These are phyloP conservation scores for Termitomyces titanicus DNA, from an alignment of 768 basidiomycete species.

Conservation along the genomic window DNA sequence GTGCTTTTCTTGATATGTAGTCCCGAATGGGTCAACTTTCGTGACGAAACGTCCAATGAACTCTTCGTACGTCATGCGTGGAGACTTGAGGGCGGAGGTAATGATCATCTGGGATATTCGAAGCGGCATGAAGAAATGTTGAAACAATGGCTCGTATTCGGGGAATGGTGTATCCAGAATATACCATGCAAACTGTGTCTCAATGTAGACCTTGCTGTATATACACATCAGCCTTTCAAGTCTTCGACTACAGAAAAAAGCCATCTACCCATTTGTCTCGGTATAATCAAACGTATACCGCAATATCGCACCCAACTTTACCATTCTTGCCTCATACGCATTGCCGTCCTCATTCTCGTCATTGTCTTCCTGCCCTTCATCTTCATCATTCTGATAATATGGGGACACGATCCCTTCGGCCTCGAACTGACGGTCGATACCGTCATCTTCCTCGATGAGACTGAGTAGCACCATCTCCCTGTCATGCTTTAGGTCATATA, in stretches of 20 bases:
- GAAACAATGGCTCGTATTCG: slow-evolving; percentile 39
- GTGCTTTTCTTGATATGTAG: slow-evolving; percentile 29
- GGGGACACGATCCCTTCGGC: slow-evolving; percentile 55
- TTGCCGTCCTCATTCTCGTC: slow-evolving; percentile 23
- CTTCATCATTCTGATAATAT: slow-evolving; percentile 51
- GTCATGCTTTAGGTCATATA: slow-evolving; percentile 52
- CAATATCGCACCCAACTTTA: slow-evolving; percentile 46
- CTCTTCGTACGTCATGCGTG: slow-evolving; percentile 22
- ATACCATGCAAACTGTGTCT: slow-evolving; percentile 65
- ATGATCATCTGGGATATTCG: slow-evolving; percentile 48
- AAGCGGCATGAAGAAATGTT: slow-evolving; percentile 48
- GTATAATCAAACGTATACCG: slow-evolving; percentile 50
- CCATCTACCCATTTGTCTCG: slow-evolving; percentile 46
- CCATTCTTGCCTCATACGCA: slow-evolving; percentile 22
- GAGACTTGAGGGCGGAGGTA: slow-evolving; percentile 28
- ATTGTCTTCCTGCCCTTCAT: slow-evolving; percentile 58
- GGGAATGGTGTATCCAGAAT: slow-evolving; percentile 45
- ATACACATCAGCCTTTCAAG: neutral
- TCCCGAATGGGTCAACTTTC: slow-evolving; percentile 32
- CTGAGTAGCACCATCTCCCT: slow-evolving; percentile 47
- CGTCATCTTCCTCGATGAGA: slow-evolving; percentile 41
- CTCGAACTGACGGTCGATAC: slow-evolving; percentile 37
- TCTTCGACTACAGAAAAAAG: neutral
- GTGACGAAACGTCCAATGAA: slow-evolving; percentile 33
- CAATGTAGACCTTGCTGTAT: slow-evolving; percentile 58